Evolutionary conservation across 176 grass and related monocot species (phyloP).

Genomic region (Cocos nucifera): DNA sequence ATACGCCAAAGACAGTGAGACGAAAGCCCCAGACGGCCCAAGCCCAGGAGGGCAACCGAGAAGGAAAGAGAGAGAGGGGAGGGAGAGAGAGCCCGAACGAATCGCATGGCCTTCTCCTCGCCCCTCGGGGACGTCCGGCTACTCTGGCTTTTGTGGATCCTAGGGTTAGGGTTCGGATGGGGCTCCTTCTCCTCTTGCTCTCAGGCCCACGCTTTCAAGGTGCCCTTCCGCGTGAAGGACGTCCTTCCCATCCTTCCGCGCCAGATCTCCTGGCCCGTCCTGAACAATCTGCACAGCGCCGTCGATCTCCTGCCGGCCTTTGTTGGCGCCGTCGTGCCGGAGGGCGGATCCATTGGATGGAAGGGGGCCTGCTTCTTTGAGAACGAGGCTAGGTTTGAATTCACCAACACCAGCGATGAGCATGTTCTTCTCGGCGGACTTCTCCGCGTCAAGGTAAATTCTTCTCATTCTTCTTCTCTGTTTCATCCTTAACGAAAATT

Average conservation of each 20-base stretch:
- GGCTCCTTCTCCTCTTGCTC: background rate
- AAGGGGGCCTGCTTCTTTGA: constrained; percentile 65
- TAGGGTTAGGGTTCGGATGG: no score
- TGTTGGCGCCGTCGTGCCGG: constrained; percentile 58
- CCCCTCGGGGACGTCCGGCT: no score
- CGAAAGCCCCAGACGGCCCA: no score
- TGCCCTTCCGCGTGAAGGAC: constrained; percentile 68
- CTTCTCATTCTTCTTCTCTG: background rate
- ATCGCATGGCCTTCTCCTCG: no score
- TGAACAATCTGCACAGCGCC: constrained; percentile 82
- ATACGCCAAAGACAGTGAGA: no score
- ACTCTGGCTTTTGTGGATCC: no score
- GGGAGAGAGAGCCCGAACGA: no score
- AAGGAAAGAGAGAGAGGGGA: no score
- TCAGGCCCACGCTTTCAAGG: constrained; percentile 5
- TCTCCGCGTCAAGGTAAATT: constrained; percentile 57
- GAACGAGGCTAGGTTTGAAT: constrained; percentile 64
- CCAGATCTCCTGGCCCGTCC: constrained; percentile 80
- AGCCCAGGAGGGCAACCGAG: no score
- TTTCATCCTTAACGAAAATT: no score
- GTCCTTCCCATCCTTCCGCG: constrained; percentile 78
- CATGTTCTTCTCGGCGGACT: constrained; percentile 32
- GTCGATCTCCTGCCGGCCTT: constrained; percentile 79
- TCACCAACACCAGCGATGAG: constrained; percentile 52
- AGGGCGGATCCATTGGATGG: constrained; percentile 33